Base-by-base conservation (phyloP, 805 yeast genomes). In the Candida golubevii region DNA sequence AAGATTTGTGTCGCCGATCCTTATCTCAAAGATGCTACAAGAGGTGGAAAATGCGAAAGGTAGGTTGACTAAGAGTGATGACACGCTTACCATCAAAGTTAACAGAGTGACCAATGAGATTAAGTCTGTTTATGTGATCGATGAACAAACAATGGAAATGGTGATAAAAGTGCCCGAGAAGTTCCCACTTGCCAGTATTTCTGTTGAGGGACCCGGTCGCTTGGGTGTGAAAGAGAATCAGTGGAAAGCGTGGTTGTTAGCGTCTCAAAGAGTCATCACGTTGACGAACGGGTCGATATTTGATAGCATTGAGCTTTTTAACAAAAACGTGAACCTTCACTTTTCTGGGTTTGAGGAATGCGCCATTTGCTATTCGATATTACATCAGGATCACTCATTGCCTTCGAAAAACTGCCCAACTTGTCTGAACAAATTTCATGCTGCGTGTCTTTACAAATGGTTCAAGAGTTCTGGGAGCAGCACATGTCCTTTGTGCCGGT, bases 401-500 rank as follows among this genome's bases (percentile, higher is more conserved):
- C 99, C 99, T 7, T 80, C 88, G 39, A 90, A 88, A 65, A 76
- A 76, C 3, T 93, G 99, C 66, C 72, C 84, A 12, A 89, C 96
- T 0, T 93, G 99, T 74, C 80, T 80, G 58, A 91, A 93, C 72
- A 88, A 85, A 61, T 93, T 90, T 73, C 99, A 93, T 63, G 83
- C 96, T 7, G 96, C 93, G 3, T 93, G 99, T 73, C 71, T 93
- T 35, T 90, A 88, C 73, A 87, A 90, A 62, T 93, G 99, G 99
- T 93, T 93, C 68, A 87, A 88, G 69, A 89, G 96, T 54, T 86
- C 96, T 11, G 95, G 93, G 34, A 78, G 87, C 44, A 86, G 88
- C 53, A 85, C 96, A 2, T 93, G 99, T 69, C 99, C 99, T 33
- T 71, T 93, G 59, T 93, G 99, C 68, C 83, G 99, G 58, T 66